phyloP scores from a whole-genome alignment of 1,139 yeast species.

The Eremothecium coryli region DNA sequence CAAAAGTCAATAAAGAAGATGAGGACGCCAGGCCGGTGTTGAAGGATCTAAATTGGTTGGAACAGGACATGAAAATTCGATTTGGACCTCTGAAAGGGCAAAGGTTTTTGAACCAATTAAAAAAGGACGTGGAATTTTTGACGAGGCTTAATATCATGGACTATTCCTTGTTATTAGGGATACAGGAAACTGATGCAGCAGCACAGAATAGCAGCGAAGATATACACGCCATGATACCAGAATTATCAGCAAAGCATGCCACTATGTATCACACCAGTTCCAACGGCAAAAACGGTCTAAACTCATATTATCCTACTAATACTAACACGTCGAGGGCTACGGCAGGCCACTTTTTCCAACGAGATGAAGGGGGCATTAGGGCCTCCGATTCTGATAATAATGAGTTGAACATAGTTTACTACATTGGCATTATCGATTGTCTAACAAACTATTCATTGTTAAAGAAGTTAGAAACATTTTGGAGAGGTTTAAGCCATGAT shows the following conservation, averaged over 20 bases:
- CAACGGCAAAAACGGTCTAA: slow-evolving; percentile 8
- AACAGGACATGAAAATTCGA: slow-evolving; percentile 48
- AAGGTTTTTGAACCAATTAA: slow-evolving; percentile 58
- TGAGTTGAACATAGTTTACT: slow-evolving; percentile 66
- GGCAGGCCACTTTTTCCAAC: slow-evolving; percentile 47
- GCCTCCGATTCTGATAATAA: slow-evolving; percentile 60
- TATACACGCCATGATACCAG: slow-evolving; percentile 5
- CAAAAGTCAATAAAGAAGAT: slow-evolving; percentile 29
- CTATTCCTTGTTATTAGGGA: slow-evolving; percentile 79
- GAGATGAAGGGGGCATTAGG: slow-evolving; percentile 79
- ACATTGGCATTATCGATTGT: slow-evolving; percentile 90
- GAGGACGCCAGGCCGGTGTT: slow-evolving; percentile 35
- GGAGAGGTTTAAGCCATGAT: slow-evolving; percentile 66
- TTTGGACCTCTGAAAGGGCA: slow-evolving; percentile 64
- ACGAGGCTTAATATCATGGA: slow-evolving; percentile 85
- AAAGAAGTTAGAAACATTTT: slow-evolving; percentile 77
- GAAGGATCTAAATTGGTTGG: slow-evolving; percentile 86
- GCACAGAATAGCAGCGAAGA: slow-evolving; percentile 28
- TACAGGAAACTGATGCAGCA: slow-evolving; percentile 49
- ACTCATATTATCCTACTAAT: slow-evolving; percentile 1
- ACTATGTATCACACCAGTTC: slow-evolving; percentile 5
- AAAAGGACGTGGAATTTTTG: slow-evolving; percentile 63
- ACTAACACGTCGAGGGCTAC: slow-evolving; percentile 1
- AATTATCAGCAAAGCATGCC: slow-evolving; percentile 9
- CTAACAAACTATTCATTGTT: slow-evolving; percentile 72